Evolutionary conservation across 495 filamentous ascomycete species (phyloP).

Genomic region (Xylaria scruposa): DNA sequence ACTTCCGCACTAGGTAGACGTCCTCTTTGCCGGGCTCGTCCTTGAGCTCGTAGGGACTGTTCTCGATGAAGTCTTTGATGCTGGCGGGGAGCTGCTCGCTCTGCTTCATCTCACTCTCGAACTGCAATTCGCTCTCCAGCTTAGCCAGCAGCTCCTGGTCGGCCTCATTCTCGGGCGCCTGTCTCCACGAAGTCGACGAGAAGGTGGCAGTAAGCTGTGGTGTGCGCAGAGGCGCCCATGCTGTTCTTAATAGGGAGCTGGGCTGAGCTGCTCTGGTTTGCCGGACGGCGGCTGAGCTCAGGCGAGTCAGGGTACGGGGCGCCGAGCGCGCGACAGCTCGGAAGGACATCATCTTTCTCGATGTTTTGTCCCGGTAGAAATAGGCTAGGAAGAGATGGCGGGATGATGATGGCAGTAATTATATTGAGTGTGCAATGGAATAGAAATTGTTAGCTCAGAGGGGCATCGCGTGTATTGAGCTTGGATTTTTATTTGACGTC

Average conservation of each 20-base stretch:
- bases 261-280: slow-evolving; percentile 48
- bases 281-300: slow-evolving; percentile 60
- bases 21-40: slow-evolving; percentile 86
- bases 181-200: slow-evolving; percentile 69
- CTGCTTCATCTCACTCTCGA: slow-evolving; percentile 66
- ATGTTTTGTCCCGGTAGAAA: not conserved
- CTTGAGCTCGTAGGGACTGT: slow-evolving; percentile 72
- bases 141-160: slow-evolving; percentile 80
- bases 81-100: slow-evolving; percentile 63
- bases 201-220: slow-evolving; percentile 69
- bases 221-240: slow-evolving; percentile 49
- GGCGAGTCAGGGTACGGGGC: slow-evolving; percentile 70
- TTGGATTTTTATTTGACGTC: slow-evolving; percentile 34
- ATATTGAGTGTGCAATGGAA: slow-evolving; percentile 25
- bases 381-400: not conserved
- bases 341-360: slow-evolving; percentile 73
- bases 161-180: slow-evolving; percentile 56
- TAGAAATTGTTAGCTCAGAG: too few species aligned
- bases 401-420: slow-evolving; percentile 13
- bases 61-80: slow-evolving; percentile 76
- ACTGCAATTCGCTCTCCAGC: slow-evolving; percentile 76
- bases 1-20: slow-evolving; percentile 80
- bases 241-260: slow-evolving; percentile 42
- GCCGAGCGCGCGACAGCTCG: slow-evolving; percentile 73
- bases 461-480: too few species aligned